A percentile compares a stretch with the other conserved stretches of the same genome.
These are phyloP conservation scores for Aureobasidium leucospermi DNA, from an alignment of 2,329 filamentous ascomycete species.

Conservation along the genomic window DNA sequence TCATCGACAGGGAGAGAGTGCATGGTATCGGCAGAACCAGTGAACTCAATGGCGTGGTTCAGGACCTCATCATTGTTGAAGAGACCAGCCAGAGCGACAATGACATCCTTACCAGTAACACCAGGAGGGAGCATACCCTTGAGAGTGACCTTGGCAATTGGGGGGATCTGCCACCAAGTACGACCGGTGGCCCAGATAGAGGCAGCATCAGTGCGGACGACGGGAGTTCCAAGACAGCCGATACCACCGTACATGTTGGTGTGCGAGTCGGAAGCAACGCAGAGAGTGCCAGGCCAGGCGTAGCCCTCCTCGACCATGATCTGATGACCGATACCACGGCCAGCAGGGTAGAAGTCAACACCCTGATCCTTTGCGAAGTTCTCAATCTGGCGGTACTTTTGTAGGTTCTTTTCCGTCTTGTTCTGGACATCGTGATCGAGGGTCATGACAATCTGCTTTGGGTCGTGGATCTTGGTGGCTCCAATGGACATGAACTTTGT, in stretches of 20 bases:
- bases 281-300: conserved; percentile 78
- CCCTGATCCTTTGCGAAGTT: conserved; percentile 73
- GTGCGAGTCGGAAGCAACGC: conserved; percentile 72
- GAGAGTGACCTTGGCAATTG: conserved; percentile 71
- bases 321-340: conserved; percentile 81
- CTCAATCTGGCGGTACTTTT: conserved; percentile 77
- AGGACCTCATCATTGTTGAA: conserved; percentile 84
- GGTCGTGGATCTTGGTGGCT: conserved; percentile 64
- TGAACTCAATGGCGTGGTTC: conserved; percentile 87
- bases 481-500: conserved; percentile 79
- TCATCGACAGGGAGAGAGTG: conserved; percentile 63
- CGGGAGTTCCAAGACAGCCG: conserved; percentile 66
- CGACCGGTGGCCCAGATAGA: conserved; percentile 74
- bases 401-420: conserved; percentile 66
- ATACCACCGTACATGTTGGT: conserved; percentile 79
- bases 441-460: conserved; percentile 70
- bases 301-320: conserved; percentile 82
- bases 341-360: conserved; percentile 69
- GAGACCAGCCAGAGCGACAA: conserved; percentile 76
- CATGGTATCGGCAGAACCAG: conserved; percentile 71
- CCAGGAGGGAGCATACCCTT: conserved; percentile 67
- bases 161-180: conserved; percentile 87
- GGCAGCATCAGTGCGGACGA: conserved; percentile 83
- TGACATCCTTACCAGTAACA: conserved; percentile 90
- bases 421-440: conserved; percentile 89